Evolutionary conservation across 2,329 filamentous ascomycete genomes (phyloP).

Genomic region (Cercospora beticola): DNA sequence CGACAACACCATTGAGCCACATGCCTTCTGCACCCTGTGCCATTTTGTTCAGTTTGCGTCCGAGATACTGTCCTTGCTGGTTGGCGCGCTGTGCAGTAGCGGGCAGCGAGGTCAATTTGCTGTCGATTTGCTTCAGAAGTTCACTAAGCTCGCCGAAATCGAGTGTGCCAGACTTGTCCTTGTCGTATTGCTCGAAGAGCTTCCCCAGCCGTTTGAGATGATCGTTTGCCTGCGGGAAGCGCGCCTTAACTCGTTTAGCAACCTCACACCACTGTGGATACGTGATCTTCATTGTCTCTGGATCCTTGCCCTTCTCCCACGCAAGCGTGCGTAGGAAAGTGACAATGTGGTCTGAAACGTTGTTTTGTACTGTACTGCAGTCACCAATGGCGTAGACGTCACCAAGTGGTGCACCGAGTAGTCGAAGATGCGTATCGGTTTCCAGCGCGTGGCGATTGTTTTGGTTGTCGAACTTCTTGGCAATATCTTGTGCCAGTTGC

Average conservation of each 20-base stretch:
- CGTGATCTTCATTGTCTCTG: slow-evolving; percentile 79
- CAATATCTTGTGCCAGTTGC: slow-evolving; percentile 72
- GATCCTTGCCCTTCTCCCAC: slow-evolving; percentile 88
- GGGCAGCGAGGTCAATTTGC: slow-evolving; percentile 87
- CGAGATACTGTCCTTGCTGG: slow-evolving; percentile 92
- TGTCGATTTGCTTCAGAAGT: slow-evolving; percentile 87
- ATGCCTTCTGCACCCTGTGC: slow-evolving; percentile 74
- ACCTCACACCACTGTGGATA: slow-evolving; percentile 88
- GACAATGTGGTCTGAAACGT: slow-evolving; percentile 86
- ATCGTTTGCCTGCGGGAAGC: slow-evolving; percentile 85
- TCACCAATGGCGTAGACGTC: slow-evolving; percentile 97
- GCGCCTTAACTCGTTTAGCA: slow-evolving; percentile 77
- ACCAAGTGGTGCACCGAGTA: slow-evolving; percentile 84
- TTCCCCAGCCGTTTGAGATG: slow-evolving; percentile 88
- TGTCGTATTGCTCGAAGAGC: slow-evolving; percentile 89
- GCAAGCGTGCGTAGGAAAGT: slow-evolving; percentile 85
- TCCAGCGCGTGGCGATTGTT: slow-evolving; percentile 90
- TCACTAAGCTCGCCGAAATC: slow-evolving; percentile 91
- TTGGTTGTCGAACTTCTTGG: slow-evolving; percentile 74
- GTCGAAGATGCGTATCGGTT: slow-evolving; percentile 87
- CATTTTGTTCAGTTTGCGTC: slow-evolving; percentile 89
- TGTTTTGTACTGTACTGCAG: slow-evolving; percentile 96
- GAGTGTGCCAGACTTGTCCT: slow-evolving; percentile 86
- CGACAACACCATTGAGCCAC: slow-evolving; percentile 73
- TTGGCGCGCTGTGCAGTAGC: slow-evolving; percentile 95